These are phyloP conservation scores for Cordyceps tenuipes DNA, from an alignment of 2,329 filamentous ascomycete species.

Conservation along the genomic window DNA sequence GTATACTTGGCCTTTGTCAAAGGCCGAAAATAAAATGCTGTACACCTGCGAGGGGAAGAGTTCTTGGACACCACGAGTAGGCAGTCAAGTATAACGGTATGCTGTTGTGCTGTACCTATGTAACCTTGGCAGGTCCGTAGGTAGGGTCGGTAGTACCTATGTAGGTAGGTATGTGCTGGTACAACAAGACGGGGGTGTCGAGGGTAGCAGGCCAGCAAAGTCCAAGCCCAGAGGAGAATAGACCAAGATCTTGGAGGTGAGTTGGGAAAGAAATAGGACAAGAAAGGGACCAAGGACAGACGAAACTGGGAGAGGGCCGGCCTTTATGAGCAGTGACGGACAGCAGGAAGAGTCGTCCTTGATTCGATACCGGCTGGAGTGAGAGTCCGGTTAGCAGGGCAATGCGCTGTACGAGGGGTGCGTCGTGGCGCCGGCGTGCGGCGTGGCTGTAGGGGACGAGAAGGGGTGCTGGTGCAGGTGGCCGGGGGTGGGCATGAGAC, in stretches of 20 bases:
- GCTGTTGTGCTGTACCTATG: too few species aligned
- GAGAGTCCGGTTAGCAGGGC: background rate
- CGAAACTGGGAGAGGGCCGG: background rate
- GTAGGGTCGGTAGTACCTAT: too few species aligned
- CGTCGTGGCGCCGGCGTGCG: background rate
- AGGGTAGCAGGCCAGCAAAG: background rate
- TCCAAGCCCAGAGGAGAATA: background rate
- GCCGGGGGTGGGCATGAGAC: background rate
- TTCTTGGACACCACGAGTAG: background rate
- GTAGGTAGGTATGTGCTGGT: background rate
- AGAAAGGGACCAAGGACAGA: background rate
- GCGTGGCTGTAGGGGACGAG: background rate
- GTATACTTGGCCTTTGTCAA: background rate
- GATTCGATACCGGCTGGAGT: background rate
- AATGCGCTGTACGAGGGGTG: background rate
- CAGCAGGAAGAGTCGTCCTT: background rate
- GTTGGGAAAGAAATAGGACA: background rate
- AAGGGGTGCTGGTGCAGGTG: background rate
- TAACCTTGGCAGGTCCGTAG: too few species aligned
- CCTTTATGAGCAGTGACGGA: background rate
- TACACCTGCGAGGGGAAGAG: conserved; percentile 4
- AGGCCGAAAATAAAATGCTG: background rate
- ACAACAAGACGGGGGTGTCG: background rate
- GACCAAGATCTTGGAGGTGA: background rate
- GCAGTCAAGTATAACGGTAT: too few species aligned